Conservation (phyloP, 108 stramenopile genomes). For the Discostella stelligeroides region DNA sequence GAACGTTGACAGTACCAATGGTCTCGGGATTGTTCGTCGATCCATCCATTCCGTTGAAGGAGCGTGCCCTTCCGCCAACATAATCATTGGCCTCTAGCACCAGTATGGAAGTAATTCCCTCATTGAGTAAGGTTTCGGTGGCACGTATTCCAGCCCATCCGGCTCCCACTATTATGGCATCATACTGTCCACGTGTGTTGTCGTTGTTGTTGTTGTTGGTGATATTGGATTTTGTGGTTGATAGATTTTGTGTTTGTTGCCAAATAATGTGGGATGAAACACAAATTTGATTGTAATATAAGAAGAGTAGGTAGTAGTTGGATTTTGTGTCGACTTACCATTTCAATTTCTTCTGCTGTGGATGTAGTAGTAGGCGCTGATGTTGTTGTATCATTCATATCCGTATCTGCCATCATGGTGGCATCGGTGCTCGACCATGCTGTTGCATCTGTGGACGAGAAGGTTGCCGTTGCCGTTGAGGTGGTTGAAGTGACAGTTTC, state of each 20-base stretch:
- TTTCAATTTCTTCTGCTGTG: too few relatives aligned
- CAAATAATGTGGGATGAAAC: too few relatives aligned
- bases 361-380: not conserved
- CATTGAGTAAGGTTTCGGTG: not conserved
- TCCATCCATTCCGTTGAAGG: not conserved
- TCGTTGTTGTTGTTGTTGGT: too few relatives aligned
- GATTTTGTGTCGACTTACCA: too few relatives aligned
- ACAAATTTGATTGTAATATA: too few relatives aligned
- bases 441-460: not conserved
- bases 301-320: too few relatives aligned
- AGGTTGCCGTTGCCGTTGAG: not conserved
- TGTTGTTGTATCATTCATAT: not conserved
- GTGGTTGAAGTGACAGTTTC: not conserved
- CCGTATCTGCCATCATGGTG: not conserved
- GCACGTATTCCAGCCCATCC: conserved; percentile 31
- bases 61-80: conserved; percentile 7
- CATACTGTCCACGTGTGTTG: conserved; percentile 9
- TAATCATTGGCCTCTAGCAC: conserved; percentile 12
- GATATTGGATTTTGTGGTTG: too few relatives aligned
- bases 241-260: too few relatives aligned
- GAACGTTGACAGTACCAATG: not conserved
- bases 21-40: conserved; percentile 3
- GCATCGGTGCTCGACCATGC: not conserved
- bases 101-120: not conserved
- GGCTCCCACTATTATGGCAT: conserved; percentile 15